Percentiles rank a stretch among this genome's conserved stretches.
phyloP scores from a whole-genome alignment of 441 rosid species.

The Erodium chrysanthum region DNA sequence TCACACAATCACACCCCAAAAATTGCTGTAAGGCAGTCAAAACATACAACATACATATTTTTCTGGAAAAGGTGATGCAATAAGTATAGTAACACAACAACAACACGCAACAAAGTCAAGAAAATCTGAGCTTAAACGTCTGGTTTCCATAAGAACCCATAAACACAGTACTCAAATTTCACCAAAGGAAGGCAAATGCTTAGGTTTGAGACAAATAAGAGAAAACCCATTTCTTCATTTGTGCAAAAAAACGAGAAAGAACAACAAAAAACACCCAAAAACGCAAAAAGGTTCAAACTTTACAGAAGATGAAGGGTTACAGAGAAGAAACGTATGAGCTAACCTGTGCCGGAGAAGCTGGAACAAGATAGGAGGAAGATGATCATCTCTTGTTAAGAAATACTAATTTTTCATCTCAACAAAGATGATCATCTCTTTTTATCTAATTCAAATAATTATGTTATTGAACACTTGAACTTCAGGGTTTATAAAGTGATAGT shows the following conservation, averaged over 20 bases:
- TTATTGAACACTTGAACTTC: no score
- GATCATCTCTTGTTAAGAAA: constrained; percentile 11
- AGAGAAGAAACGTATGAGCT: background rate
- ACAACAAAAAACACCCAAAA: background rate
- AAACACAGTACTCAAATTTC: background rate
- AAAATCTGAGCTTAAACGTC: background rate
- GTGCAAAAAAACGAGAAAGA: constrained; percentile 9
- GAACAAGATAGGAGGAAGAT: constrained; percentile 33
- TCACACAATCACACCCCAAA: background rate
- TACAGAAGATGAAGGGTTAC: background rate
- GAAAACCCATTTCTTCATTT: constrained; percentile 13
- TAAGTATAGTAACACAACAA: background rate
- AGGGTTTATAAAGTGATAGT: no score
- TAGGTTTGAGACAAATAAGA: background rate
- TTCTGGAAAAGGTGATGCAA: background rate
- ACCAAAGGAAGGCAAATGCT: constrained; percentile 1
- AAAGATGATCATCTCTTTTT: no score
- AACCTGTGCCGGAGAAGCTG: constrained; percentile 43
- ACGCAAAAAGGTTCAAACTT: background rate
- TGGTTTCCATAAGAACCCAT: constrained; percentile 1
- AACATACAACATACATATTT: background rate
- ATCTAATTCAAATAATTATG: no score
- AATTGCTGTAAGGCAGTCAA: background rate
- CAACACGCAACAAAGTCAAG: background rate
- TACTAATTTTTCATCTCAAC: no score